A percentile compares a stretch with the other conserved stretches of the same genome.
phyloP scores from a whole-genome alignment of 257 asterid genomes.

The Coffea eugenioides region DNA sequence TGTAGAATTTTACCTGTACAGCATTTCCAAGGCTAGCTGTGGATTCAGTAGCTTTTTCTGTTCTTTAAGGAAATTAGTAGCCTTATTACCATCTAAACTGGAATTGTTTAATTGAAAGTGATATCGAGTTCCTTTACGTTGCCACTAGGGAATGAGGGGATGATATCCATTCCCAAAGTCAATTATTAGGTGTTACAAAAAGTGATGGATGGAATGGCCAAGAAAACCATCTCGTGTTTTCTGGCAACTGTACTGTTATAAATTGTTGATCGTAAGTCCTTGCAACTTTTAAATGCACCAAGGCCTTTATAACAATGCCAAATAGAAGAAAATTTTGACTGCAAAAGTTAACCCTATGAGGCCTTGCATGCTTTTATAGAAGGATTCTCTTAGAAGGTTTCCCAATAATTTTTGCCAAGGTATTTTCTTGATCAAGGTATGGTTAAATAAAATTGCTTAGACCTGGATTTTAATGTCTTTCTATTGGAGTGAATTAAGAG shows the following conservation, averaged over 20 bases:
- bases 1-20: background rate
- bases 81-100: background rate
- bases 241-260: too few relatives aligned
- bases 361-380: background rate
- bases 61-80: background rate
- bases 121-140: background rate
- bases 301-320: too few relatives aligned
- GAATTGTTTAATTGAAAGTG: background rate
- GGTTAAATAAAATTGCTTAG: too few relatives aligned
- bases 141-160: background rate
- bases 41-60: background rate
- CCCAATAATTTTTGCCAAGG: background rate
- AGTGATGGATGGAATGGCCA: too few relatives aligned
- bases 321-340: background rate
- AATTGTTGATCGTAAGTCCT: background rate
- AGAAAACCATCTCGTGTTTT: too few relatives aligned
- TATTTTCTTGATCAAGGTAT: background rate
- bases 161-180: too few relatives aligned
- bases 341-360: background rate
- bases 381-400: too few relatives aligned
- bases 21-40: background rate
- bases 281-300: background rate
- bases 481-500: background rate
- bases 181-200: too few relatives aligned
- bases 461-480: background rate